Percentiles rank a stretch among this genome's conserved stretches.
These are phyloP conservation scores for Trichaptum fuscoviolaceum DNA, from an alignment of 768 basidiomycete genomes.

Conservation along the genomic window DNA sequence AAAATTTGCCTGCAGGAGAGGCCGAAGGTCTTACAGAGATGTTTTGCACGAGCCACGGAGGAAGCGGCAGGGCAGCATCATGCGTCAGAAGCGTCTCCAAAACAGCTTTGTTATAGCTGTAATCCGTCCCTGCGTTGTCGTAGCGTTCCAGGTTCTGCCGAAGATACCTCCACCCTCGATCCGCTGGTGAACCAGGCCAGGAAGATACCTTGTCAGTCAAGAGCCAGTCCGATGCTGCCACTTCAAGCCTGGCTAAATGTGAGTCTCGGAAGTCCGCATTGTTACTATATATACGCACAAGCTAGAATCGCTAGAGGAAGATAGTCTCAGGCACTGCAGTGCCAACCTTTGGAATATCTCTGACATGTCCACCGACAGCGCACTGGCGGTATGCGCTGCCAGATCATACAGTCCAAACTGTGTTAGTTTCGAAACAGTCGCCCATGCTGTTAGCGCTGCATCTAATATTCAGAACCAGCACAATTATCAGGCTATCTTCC, in stretches of 20 bases:
- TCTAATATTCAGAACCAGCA: slow-evolving; percentile 29
- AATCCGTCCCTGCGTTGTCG: slow-evolving; percentile 67
- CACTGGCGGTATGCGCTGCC: slow-evolving; percentile 72
- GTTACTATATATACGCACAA: slow-evolving; percentile 28
- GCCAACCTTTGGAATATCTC: slow-evolving; percentile 78
- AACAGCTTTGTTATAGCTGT: slow-evolving; percentile 68
- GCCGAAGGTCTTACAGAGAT: slow-evolving; percentile 49
- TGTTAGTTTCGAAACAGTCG: slow-evolving; percentile 72
- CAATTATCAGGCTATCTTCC: background rate
- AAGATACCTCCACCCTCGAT: slow-evolving; percentile 86
- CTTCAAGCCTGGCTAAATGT: slow-evolving; percentile 47
- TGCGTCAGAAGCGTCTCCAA: slow-evolving; percentile 71
- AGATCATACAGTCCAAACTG: slow-evolving; percentile 74
- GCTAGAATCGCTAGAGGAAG: slow-evolving; percentile 53
- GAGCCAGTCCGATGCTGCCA: slow-evolving; percentile 71
- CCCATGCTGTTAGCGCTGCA: slow-evolving; percentile 47
- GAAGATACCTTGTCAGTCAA: slow-evolving; percentile 72
- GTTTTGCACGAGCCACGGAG: slow-evolving; percentile 77
- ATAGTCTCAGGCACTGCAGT: slow-evolving; percentile 70
- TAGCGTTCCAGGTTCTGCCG: slow-evolving; percentile 74
- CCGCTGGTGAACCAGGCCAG: slow-evolving; percentile 77
- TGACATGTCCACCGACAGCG: slow-evolving; percentile 80
- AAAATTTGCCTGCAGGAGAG: slow-evolving; percentile 4
- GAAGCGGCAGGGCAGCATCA: slow-evolving; percentile 57
- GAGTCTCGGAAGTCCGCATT: background rate